Conservation (phyloP, 352 stramenopile species). For the Phytophthora aleatoria region DNA sequence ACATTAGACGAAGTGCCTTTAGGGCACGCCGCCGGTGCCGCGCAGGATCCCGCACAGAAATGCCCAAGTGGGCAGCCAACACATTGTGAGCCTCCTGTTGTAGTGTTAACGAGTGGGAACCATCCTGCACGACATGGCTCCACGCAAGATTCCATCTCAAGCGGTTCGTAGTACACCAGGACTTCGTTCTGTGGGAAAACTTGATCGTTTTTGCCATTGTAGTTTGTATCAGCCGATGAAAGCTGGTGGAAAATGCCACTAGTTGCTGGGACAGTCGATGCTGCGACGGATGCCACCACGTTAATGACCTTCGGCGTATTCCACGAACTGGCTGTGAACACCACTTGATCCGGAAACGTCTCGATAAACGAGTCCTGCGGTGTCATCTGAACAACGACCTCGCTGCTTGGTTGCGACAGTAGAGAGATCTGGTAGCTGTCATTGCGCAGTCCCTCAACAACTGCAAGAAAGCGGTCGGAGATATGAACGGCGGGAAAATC, state of each 20-base stretch:
- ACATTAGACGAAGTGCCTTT: slow-evolving; percentile 46
- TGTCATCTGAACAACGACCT: slow-evolving; percentile 42
- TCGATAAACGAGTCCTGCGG: slow-evolving; percentile 37
- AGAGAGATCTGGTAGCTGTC: slow-evolving; percentile 60
- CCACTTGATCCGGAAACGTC: slow-evolving; percentile 29
- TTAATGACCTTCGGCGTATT: slow-evolving; percentile 38
- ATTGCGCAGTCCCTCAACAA: slow-evolving; percentile 51
- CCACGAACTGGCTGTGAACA: slow-evolving; percentile 50
- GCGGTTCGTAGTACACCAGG: slow-evolving; percentile 59
- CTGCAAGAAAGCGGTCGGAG: slow-evolving; percentile 48
- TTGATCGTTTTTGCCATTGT: slow-evolving; percentile 28
- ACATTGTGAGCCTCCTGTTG: slow-evolving; percentile 40
- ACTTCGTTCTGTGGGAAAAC: slow-evolving; percentile 52
- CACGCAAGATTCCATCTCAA: slow-evolving; percentile 47
- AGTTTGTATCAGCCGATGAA: slow-evolving; percentile 48
- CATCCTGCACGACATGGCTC: slow-evolving; percentile 56
- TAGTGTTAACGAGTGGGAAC: slow-evolving; percentile 51
- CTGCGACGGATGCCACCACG: slow-evolving; percentile 24
- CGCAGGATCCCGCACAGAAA: slow-evolving; percentile 55
- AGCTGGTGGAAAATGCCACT: slow-evolving; percentile 44
- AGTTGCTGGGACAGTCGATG: slow-evolving; percentile 8
- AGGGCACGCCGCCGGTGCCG: slow-evolving; percentile 40
- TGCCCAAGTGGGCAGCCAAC: slow-evolving; percentile 51
- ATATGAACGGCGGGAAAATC: slow-evolving; percentile 61
- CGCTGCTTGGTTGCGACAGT: slow-evolving; percentile 42